Conservation (phyloP, 495 filamentous ascomycete genomes). For the Cladorrhinum samala region DNA sequence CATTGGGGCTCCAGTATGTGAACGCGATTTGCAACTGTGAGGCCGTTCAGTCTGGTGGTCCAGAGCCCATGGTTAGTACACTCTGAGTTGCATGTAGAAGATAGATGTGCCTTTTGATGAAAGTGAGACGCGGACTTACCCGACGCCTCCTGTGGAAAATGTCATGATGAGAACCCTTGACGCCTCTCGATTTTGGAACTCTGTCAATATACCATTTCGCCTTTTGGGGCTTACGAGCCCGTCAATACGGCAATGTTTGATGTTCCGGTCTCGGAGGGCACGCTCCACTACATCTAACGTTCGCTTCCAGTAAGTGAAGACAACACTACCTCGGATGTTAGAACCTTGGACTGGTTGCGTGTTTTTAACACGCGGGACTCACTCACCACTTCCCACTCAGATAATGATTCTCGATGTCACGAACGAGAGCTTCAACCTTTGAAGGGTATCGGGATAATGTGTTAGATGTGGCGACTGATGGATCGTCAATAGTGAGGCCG, state of each 20-base stretch:
- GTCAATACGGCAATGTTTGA: background rate
- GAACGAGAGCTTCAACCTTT: background rate
- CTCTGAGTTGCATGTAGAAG: no score
- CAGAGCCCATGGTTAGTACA: slow-evolving; percentile 21
- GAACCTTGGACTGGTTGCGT: no score
- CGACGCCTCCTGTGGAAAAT: slow-evolving; percentile 35
- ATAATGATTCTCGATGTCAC: background rate
- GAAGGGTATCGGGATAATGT: background rate
- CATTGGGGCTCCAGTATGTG: slow-evolving; percentile 40
- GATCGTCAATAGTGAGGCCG: background rate
- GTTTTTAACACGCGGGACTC: background rate
- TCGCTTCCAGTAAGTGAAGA: background rate
- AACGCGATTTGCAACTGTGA: background rate
- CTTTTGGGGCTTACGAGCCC: background rate
- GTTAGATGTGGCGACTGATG: background rate
- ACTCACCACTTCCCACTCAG: background rate
- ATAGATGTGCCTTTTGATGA: no score
- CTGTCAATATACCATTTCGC: background rate
- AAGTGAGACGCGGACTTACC: no score
- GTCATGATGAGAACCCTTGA: slow-evolving; percentile 34
- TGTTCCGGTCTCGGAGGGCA: background rate
- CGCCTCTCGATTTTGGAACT: background rate
- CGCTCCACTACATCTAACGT: background rate
- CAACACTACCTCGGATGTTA: background rate
- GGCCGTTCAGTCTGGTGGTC: background rate